Evolutionary conservation across 225 moss, liverwort and hornwort genomes (phyloP), one percentile per base, ranked within the genome.

Genomic region (Rhytidiadelphus loreus): DNA sequence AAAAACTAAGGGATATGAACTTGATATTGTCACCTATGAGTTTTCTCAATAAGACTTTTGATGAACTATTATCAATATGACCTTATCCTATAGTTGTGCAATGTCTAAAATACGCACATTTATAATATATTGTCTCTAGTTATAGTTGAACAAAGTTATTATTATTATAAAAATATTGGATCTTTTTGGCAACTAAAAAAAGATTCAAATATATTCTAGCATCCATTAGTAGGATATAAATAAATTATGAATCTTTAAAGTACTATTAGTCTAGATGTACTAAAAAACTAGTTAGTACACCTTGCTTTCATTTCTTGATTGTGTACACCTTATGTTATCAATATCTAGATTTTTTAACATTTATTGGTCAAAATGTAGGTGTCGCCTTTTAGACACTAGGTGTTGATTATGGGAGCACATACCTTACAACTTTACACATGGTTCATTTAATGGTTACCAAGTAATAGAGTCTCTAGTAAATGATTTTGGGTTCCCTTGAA

Each of bases 31-130:
- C 7, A 29, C 29, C 13, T 12, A 1, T 7, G 5, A 61, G 7
- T 63, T 62, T 7, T 63, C 9, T 63, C 63, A 33, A 33, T 63
- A 32, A 13, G 23, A 6, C n/a, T 68, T 22, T n/a, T 68, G 13
- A 39, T 23, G 23, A 68, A 68, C 23, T n/a, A 4, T 23, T 68
- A 39, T 68, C 23, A n/a, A 23, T 11, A n/a, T 39, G 23, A 68
- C 13, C 11, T n/a, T 68, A n/a, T 0, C 1, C 3, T 68, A 1
- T n/a, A 2, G 13, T 68, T 68, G 13, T 23, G 3, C 22, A n/a
- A n/a, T 23, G 2, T 68, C 7, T 68, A 23, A n/a, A 68, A 1
- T 68, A 6, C 2, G 13, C 7, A 0, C 22, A 21, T 2, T 68
- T n/a, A n/a, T n/a, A 68, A n/a, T n/a, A n/a, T n/a, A 68, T 68